Conservation (phyloP, 2,329 filamentous ascomycete species). For the Apiospora hydei region DNA sequence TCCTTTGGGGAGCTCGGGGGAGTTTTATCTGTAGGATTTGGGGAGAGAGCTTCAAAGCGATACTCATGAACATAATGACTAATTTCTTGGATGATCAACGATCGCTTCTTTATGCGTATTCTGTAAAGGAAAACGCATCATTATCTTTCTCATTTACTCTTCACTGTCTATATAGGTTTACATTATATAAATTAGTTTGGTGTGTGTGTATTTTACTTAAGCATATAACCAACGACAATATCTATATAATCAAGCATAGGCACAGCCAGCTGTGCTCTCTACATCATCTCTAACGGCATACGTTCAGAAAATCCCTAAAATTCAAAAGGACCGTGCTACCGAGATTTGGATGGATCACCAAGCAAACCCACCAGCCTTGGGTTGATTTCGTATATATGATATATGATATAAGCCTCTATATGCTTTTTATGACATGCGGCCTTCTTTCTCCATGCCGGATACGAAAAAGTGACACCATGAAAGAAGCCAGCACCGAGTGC, state of each 20-base stretch:
- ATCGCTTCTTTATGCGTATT: conserved; percentile 1
- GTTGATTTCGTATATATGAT: background rate
- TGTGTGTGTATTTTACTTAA: background rate
- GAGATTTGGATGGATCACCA: background rate
- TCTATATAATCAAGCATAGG: background rate
- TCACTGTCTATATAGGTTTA: background rate
- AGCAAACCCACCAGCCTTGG: background rate
- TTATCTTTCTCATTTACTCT: conserved; percentile 13
- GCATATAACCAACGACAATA: background rate
- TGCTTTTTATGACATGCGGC: background rate
- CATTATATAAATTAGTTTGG: background rate
- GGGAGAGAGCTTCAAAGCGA: background rate
- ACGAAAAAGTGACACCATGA: background rate
- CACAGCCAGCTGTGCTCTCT: background rate
- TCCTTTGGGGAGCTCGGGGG: background rate
- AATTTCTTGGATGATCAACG: conserved; percentile 18
- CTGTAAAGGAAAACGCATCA: background rate
- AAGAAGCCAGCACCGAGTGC: background rate
- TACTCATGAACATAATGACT: conserved; percentile 21
- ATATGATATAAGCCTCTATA: background rate
- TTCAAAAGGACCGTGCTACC: background rate
- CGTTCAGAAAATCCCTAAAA: background rate
- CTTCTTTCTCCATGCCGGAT: background rate
- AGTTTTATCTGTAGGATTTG: conserved; percentile 14
- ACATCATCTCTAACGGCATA: background rate